These are phyloP conservation scores for Colletotrichum sp. DNA, from an alignment of 2,329 filamentous ascomycete species.

Conservation along the genomic window DNA sequence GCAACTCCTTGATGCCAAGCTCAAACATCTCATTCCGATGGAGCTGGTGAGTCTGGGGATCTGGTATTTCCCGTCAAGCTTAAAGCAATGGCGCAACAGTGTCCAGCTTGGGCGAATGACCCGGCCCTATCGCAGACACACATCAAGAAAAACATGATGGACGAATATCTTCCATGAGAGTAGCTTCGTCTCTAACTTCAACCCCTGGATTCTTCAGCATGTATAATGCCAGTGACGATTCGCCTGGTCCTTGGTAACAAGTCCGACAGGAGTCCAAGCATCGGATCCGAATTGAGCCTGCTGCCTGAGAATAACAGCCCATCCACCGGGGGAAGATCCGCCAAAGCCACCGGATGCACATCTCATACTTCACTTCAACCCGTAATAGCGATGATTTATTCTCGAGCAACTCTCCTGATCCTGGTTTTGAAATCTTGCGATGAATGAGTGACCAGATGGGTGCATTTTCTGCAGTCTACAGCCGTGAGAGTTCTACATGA, in stretches of 20 bases:
- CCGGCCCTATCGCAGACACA: neutral
- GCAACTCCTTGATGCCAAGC: neutral
- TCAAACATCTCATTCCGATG: neutral
- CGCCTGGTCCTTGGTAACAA: neutral
- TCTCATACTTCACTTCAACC: neutral
- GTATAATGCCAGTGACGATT: neutral
- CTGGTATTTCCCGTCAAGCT: neutral
- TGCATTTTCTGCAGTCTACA: neutral
- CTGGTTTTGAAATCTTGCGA: neutral
- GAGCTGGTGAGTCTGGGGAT: neutral
- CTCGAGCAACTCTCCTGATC: neutral
- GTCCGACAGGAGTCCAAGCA: neutral
- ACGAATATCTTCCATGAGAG: neutral
- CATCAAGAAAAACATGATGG: neutral
- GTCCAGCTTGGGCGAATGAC: neutral
- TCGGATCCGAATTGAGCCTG: neutral
- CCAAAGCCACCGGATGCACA: neutral
- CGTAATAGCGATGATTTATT: neutral
- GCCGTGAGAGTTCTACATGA: neutral
- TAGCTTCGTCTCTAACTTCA: neutral
- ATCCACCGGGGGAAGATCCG: neutral
- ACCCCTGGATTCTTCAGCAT: neutral
- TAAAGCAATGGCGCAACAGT: neutral
- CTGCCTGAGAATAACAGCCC: neutral
- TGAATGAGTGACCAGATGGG: neutral